phyloP scores from a whole-genome alignment of 1,284 basidiomycete genomes.

The Trichosporon inkin region DNA sequence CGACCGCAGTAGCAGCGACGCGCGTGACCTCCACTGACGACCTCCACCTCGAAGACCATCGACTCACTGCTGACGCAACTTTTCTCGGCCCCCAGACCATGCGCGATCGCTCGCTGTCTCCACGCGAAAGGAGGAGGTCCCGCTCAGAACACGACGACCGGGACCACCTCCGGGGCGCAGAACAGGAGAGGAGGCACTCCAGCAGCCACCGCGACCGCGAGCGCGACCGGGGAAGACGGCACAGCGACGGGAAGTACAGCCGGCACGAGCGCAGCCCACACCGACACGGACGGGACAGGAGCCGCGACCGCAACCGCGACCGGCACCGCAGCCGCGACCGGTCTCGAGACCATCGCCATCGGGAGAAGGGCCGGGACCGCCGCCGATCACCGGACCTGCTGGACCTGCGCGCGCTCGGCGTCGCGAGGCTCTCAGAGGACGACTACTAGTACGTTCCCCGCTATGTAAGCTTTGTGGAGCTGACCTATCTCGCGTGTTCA shows the following conservation, averaged over 20 bases:
- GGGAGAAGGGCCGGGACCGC: conserved; percentile 1
- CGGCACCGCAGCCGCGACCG: not conserved
- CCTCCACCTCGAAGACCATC: not conserved
- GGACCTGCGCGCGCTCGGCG: conserved; percentile 39
- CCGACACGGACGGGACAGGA: not conserved
- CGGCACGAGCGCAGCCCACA: too few relatives aligned
- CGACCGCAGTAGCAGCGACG: too few relatives aligned
- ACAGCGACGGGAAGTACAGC: not conserved
- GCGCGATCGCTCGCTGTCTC: not conserved
- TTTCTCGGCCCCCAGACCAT: not conserved
- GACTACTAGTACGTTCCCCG: conserved; percentile 47
- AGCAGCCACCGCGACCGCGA: not conserved
- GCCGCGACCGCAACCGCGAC: conserved; percentile 7
- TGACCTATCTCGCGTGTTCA: conserved; percentile 9
- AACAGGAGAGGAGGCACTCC: not conserved
- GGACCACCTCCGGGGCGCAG: not conserved
- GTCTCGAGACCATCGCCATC: conserved; percentile 10
- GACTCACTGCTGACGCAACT: not conserved
- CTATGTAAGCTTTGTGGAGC: not conserved
- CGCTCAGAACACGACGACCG: not conserved
- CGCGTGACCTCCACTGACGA: not conserved
- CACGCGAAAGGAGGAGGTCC: not conserved
- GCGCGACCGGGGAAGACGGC: not conserved
- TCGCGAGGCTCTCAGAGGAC: conserved; percentile 38
- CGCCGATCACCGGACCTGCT: conserved; percentile 32